Evolutionary conservation across 2,329 filamentous ascomycete genomes (phyloP).

Genomic region (Alternaria postmessia): DNA sequence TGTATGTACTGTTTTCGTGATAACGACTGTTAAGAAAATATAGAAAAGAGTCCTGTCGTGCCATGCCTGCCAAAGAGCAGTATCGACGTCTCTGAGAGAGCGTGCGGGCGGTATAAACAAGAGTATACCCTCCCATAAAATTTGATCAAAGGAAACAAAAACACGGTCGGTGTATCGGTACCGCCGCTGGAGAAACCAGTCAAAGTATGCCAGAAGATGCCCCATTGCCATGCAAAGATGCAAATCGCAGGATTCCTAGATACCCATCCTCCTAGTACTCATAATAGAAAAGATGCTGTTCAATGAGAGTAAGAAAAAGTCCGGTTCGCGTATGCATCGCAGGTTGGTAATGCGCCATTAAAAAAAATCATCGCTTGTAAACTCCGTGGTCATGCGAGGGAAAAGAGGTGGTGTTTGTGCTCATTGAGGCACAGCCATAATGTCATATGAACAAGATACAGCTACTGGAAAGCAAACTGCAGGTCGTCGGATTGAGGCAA

Average conservation of each 20-base stretch:
- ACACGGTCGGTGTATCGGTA: constrained; percentile 21
- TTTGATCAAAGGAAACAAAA: constrained; percentile 25
- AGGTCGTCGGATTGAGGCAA: constrained; percentile 30
- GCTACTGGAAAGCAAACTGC: constrained; percentile 21
- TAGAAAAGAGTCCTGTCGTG: constrained; percentile 11
- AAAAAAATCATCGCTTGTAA: constrained; percentile 43
- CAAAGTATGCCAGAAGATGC: constrained; percentile 39
- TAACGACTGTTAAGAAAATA: constrained; percentile 24
- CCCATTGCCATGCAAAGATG: constrained; percentile 22
- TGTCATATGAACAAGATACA: constrained; percentile 45
- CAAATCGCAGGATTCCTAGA: constrained; percentile 30
- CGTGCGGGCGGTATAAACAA: constrained; percentile 16
- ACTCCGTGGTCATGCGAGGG: constrained; percentile 50
- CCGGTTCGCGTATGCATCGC: constrained; percentile 45
- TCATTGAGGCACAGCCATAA: constrained; percentile 40
- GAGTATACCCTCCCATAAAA: constrained; percentile 17
- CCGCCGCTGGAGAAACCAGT: constrained; percentile 31
- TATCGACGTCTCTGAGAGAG: constrained; percentile 9
- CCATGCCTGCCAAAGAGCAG: constrained; percentile 11
- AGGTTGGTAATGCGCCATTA: constrained; percentile 47
- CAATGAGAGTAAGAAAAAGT: constrained; percentile 42
- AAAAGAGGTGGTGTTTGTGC: constrained; percentile 31
- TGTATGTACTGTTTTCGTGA: constrained; percentile 14
- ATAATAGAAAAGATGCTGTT: constrained; percentile 32
- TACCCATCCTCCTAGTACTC: constrained; percentile 39